A percentile compares a stretch with the other conserved stretches of the same genome.
Evolutionary conservation across 2,329 filamentous ascomycete species (phyloP).

Genomic region (Cryphonectria carpinicola): DNA sequence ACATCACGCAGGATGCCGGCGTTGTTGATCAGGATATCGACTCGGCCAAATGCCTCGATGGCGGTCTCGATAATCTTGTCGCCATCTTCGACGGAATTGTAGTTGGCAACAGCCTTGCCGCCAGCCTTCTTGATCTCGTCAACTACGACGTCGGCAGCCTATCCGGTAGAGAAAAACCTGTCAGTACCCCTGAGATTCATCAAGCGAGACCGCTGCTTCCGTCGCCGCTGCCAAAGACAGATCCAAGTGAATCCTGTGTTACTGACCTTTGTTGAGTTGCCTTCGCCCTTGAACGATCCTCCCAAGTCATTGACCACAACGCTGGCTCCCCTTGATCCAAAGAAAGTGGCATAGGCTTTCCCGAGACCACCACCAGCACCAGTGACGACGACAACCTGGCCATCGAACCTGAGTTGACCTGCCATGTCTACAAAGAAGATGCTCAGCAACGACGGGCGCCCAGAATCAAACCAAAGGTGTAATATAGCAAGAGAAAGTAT

Average conservation of each 20-base stretch:
- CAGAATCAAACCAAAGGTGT: background rate
- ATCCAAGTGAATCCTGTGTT: background rate
- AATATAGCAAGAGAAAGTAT: background rate
- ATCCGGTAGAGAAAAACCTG: constrained; percentile 9
- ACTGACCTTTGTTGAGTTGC: constrained; percentile 79
- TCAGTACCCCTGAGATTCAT: background rate
- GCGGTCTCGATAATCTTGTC: constrained; percentile 93
- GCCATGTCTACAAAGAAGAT: constrained; percentile 50
- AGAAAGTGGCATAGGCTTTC: constrained; percentile 85
- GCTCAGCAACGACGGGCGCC: background rate
- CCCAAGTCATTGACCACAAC: constrained; percentile 93
- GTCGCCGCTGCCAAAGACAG: background rate
- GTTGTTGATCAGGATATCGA: constrained; percentile 97
- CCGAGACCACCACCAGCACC: constrained; percentile 83
- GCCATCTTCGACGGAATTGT: constrained; percentile 91
- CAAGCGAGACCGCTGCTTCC: background rate
- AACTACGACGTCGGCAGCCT: constrained; percentile 84
- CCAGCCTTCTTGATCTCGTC: constrained; percentile 83
- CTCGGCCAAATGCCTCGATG: constrained; percentile 78
- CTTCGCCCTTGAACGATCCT: constrained; percentile 91
- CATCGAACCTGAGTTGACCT: constrained; percentile 76
- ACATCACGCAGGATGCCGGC: constrained; percentile 93
- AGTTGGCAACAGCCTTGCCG: constrained; percentile 96
- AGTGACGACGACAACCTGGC: constrained; percentile 86
- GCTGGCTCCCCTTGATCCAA: constrained; percentile 78